Percentiles rank a stretch among this genome's conserved stretches.
phyloP scores from a whole-genome alignment of 306 rosid genomes.

The Lathyrus sativus region DNA sequence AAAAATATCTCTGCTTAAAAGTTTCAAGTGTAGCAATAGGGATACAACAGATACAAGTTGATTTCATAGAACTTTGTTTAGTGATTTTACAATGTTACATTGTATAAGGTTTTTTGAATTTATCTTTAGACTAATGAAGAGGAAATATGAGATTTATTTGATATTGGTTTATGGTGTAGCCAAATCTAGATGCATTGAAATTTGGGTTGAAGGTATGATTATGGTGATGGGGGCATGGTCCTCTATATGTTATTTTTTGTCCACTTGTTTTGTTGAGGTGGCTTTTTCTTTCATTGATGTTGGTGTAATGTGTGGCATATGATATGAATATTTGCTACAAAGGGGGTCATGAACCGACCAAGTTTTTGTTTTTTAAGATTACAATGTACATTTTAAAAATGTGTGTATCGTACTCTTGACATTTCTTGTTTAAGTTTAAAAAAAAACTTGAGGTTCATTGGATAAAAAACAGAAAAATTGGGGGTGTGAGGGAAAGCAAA shows the following conservation, averaged over 20 bases:
- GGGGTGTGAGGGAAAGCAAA: no score
- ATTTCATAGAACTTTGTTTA: constrained; percentile 50
- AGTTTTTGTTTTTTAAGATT: no score
- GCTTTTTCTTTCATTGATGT: background rate
- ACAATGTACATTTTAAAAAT: no score
- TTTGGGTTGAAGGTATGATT: background rate
- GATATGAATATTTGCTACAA: background rate
- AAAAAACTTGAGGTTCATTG: background rate
- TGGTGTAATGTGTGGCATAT: constrained; percentile 5
- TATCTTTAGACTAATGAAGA: constrained; percentile 44
- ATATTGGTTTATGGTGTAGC: constrained; percentile 14
- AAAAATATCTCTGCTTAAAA: constrained; percentile 47
- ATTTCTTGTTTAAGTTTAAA: background rate
- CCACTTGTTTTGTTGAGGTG: constrained; percentile 2
- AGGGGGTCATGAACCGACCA: background rate
- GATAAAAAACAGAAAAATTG: no score
- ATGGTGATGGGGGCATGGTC: constrained; percentile 20
- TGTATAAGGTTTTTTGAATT: constrained; percentile 49
- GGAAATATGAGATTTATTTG: constrained; percentile 32
- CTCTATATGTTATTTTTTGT: background rate
- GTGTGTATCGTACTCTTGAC: background rate
- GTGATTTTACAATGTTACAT: constrained; percentile 40
- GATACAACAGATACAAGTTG: constrained; percentile 59
- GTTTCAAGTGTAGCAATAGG: constrained; percentile 59
- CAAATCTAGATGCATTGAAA: constrained; percentile 22